A percentile compares a stretch with the other conserved stretches of the same genome.
Conservation (phyloP, 192 early-diverging fungal species). For the Backusella liffmaniae region DNA sequence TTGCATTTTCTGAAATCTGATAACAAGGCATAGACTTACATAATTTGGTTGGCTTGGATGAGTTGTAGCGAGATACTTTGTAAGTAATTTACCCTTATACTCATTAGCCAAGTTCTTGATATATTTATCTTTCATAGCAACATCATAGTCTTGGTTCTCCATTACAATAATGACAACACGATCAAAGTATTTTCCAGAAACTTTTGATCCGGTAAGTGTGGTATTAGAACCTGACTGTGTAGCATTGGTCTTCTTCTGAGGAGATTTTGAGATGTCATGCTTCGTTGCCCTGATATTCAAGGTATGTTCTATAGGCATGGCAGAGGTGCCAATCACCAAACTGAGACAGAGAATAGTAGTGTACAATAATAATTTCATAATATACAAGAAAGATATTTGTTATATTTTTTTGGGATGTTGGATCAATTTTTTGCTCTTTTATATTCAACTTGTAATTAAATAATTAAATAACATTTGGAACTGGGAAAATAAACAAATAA, state of each 20-base stretch:
- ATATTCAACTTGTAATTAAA: neutral
- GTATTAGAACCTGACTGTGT: neutral
- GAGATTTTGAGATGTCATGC: neutral
- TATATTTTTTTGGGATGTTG: neutral
- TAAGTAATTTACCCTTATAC: slow-evolving; percentile 23
- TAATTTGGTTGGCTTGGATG: slow-evolving; percentile 39
- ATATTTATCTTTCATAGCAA: slow-evolving; percentile 16
- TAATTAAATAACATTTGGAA: slow-evolving; percentile 1
- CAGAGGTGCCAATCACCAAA: neutral
- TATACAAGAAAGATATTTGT: neutral
- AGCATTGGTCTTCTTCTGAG: neutral
- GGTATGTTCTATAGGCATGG: neutral
- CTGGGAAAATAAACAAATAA: slow-evolving; percentile 2
- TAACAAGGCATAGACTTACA: slow-evolving; percentile 5
- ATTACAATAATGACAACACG: slow-evolving; percentile 29
- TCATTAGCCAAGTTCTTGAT: slow-evolving; percentile 14
- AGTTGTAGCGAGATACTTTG: slow-evolving; percentile 29
- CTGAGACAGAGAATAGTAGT: neutral
- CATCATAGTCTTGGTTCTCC: slow-evolving; percentile 30
- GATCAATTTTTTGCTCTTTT: neutral
- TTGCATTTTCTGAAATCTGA: neutral
- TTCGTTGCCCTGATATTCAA: neutral
- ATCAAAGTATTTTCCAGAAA: slow-evolving; percentile 33
- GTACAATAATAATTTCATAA: neutral
- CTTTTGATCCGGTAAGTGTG: neutral